These are phyloP conservation scores for Phytophthora tentaculata DNA, from an alignment of 352 stramenopile genomes.

Conservation along the genomic window DNA sequence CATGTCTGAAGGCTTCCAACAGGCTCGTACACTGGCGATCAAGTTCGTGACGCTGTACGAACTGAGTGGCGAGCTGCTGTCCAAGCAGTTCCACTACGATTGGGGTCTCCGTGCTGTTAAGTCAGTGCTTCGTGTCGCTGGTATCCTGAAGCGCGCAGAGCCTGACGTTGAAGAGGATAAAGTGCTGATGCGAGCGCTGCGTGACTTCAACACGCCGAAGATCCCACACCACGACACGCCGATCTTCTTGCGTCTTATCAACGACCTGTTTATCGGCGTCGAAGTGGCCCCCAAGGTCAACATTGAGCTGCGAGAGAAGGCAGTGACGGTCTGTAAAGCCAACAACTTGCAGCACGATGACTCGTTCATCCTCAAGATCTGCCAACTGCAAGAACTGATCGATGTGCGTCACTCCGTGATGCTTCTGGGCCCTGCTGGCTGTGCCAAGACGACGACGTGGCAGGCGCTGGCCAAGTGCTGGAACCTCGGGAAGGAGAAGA, in stretches of 20 bases:
- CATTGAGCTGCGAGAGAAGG: constrained; percentile 91
- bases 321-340: constrained; percentile 90
- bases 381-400: constrained; percentile 87
- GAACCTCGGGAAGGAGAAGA: constrained; percentile 90
- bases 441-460: constrained; percentile 88
- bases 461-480: constrained; percentile 86
- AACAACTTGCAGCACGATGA: constrained; percentile 89
- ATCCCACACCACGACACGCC: constrained; percentile 89
- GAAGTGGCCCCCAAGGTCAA: constrained; percentile 96
- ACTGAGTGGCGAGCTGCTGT: constrained; percentile 83
- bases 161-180: constrained; percentile 88
- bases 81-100: constrained; percentile 93
- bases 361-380: constrained; percentile 88
- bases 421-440: constrained; percentile 82
- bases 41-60: constrained; percentile 94
- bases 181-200: constrained; percentile 86
- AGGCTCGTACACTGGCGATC: constrained; percentile 89
- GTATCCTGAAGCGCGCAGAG: constrained; percentile 85
- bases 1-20: constrained; percentile 90
- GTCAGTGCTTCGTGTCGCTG: constrained; percentile 85
- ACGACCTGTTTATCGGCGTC: constrained; percentile 92
- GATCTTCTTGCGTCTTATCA: constrained; percentile 88
- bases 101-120: constrained; percentile 92
- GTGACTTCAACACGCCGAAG: constrained; percentile 90
- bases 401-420: constrained; percentile 91